A percentile compares a stretch with the other conserved stretches of the same genome.
Conservation (phyloP, 768 basidiomycete genomes). For the Heimioporus sp. region DNA sequence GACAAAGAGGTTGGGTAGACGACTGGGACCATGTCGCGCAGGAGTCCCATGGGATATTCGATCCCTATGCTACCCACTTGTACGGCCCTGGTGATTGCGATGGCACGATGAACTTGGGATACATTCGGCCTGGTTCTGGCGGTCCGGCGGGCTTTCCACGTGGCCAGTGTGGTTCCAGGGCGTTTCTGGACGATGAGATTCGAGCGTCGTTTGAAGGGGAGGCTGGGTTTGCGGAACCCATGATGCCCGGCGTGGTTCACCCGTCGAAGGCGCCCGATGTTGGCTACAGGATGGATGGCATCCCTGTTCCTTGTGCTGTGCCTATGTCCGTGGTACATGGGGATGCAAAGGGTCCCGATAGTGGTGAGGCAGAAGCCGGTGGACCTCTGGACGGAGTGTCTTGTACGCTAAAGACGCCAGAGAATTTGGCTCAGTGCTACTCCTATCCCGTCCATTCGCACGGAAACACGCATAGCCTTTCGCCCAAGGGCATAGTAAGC, state of each 20-base stretch:
- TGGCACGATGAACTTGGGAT: background rate
- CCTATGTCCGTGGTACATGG: slow-evolving; percentile 6
- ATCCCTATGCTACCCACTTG: background rate
- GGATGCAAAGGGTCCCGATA: background rate
- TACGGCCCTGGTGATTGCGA: background rate
- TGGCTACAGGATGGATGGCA: slow-evolving; percentile 1
- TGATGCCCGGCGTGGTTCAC: background rate
- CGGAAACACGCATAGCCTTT: background rate
- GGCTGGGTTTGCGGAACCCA: background rate
- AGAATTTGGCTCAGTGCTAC: background rate
- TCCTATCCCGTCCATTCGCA: background rate
- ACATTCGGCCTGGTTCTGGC: background rate
- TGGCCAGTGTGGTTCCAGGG: background rate
- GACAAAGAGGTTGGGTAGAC: slow-evolving; percentile 13
- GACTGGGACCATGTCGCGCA: slow-evolving; percentile 15
- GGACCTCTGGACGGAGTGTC: background rate
- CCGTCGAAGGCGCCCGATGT: background rate
- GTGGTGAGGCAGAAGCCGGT: slow-evolving; percentile 2
- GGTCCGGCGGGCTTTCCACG: background rate
- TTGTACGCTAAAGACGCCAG: background rate
- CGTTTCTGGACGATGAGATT: slow-evolving; percentile 22
- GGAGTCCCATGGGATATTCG: background rate
- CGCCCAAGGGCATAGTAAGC: slow-evolving; percentile 8
- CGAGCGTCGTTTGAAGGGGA: slow-evolving; percentile 14
- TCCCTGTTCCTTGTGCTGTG: background rate